A percentile compares a stretch with the other conserved stretches of the same genome.
Conservation (phyloP, 1,284 basidiomycete species). For the Singerocomus inundabilis region DNA sequence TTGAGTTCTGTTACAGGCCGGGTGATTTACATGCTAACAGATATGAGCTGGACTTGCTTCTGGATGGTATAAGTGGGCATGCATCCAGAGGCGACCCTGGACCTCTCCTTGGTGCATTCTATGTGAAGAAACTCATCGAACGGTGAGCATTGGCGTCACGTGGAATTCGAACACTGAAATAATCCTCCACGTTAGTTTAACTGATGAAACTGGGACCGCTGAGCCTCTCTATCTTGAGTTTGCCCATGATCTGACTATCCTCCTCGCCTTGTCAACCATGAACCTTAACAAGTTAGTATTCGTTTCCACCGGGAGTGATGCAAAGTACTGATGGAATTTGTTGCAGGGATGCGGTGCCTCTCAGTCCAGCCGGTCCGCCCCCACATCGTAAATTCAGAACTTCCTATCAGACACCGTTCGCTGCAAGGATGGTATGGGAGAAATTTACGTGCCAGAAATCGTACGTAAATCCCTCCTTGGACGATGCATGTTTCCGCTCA, state of each 20-base stretch:
- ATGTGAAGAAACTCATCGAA: too few relatives aligned
- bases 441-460: constrained; percentile 41
- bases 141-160: too few relatives aligned
- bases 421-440: too few relatives aligned
- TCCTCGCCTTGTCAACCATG: constrained; percentile 43
- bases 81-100: constrained; percentile 32
- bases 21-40: too few relatives aligned
- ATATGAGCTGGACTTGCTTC: constrained; percentile 44
- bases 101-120: too few relatives aligned
- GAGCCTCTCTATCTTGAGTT: constrained; percentile 45
- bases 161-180: neutral
- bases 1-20: neutral
- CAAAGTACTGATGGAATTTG: neutral
- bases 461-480: constrained; percentile 15
- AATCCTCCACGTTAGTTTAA: constrained; percentile 30
- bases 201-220: constrained; percentile 32
- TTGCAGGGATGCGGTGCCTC: constrained; percentile 34
- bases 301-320: too few relatives aligned
- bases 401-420: constrained; percentile 44
- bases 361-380: constrained; percentile 32
- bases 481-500: neutral
- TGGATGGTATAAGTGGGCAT: constrained; percentile 44
- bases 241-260: constrained; percentile 48
- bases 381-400: constrained; percentile 40
- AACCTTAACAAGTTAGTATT: constrained; percentile 39